Conservation (phyloP, 108 stramenopile genomes). For the Cylindrotheca fusiformis region DNA sequence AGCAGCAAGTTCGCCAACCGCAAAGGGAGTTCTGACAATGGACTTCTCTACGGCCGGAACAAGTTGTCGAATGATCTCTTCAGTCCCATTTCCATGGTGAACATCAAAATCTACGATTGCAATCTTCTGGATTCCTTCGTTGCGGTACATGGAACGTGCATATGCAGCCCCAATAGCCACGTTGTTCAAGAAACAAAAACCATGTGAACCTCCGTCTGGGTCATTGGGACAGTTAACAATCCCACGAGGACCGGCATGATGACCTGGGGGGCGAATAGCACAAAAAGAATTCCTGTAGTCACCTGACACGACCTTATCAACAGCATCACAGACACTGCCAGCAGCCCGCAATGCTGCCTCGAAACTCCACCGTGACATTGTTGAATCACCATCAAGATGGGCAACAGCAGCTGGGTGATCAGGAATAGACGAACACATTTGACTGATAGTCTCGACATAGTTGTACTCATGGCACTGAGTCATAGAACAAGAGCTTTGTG, state of each 20-base stretch:
- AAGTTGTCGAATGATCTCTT: conserved; percentile 88
- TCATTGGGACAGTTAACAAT: conserved; percentile 91
- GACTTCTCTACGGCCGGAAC: conserved; percentile 77
- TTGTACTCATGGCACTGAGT: conserved; percentile 72
- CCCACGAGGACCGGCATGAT: conserved; percentile 96
- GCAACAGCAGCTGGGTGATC: conserved; percentile 83
- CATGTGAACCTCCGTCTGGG: conserved; percentile 85
- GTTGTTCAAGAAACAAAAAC: conserved; percentile 99
- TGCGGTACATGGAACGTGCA: conserved; percentile 87
- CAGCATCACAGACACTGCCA: conserved; percentile 88
- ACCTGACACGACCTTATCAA: conserved; percentile 80
- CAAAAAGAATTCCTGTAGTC: conserved; percentile 91
- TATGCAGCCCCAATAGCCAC: conserved; percentile 98
- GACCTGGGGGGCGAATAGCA: conserved; percentile 97
- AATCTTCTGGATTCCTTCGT: conserved; percentile 80
- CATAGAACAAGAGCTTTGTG: neutral
- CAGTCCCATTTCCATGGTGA: conserved; percentile 97
- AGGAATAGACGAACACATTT: conserved; percentile 70
- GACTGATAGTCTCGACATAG: conserved; percentile 83
- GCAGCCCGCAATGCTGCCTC: conserved; percentile 86
- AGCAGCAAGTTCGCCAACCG: conserved; percentile 58
- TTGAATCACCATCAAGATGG: conserved; percentile 84
- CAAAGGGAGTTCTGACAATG: conserved; percentile 75
- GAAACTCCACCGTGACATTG: conserved; percentile 87
- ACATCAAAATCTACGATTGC: conserved; percentile 94